Evolutionary conservation across 2,329 filamentous ascomycete species (phyloP), one percentile per base, ranked within the genome.

Genomic region (Fusarium solani-melongenae): DNA sequence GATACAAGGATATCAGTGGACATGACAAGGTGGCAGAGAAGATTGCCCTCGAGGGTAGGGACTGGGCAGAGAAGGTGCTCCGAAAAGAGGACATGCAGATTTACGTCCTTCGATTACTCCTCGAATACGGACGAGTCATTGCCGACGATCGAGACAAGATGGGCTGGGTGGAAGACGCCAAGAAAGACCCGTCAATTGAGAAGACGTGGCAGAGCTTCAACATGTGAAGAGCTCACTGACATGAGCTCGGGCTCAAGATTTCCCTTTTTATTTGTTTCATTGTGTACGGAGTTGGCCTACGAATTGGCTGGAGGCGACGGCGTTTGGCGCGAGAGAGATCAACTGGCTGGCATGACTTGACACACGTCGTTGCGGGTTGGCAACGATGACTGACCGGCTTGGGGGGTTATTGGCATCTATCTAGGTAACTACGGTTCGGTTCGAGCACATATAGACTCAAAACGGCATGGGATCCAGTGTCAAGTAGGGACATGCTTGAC

Each of bases 61-160:
- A 85, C 34, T 95, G 93, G 93, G 91, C 92, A 0, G 88, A 90
- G 70, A 88, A 83, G 77, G 92, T 93, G 9, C 83, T 94, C 29
- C 84, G 93, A 66, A 88, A 86, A 74, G 92, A 94, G 76, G 92
- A 94, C 77, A 94, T 94, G 92, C 87, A 90, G 77, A 86, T 94
- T 10, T 95, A 95, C 79, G 86, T 91, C 10, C 83, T 92, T 62
- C 84, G 92, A 49, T 77, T 95, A 73, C 81, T 92, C 62, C 82
- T 92, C 34, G 91, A 92, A 81, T 92, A 92, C 70, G 91, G 86
- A 7, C 83, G 90, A 20, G 77, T 92, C 14, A 81, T 83, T 41
- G 88, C 89, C 63, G 87, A 88, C 41, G 78, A 83, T 60, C 80
- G 89, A 61, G 86, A 88, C 70, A 80, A 74, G 33, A 84, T 91